Evolutionary conservation across 495 filamentous ascomycete genomes (phyloP), one percentile per base, ranked within the genome.

Genomic region (Hyphodiscus hymeniophilus): DNA sequence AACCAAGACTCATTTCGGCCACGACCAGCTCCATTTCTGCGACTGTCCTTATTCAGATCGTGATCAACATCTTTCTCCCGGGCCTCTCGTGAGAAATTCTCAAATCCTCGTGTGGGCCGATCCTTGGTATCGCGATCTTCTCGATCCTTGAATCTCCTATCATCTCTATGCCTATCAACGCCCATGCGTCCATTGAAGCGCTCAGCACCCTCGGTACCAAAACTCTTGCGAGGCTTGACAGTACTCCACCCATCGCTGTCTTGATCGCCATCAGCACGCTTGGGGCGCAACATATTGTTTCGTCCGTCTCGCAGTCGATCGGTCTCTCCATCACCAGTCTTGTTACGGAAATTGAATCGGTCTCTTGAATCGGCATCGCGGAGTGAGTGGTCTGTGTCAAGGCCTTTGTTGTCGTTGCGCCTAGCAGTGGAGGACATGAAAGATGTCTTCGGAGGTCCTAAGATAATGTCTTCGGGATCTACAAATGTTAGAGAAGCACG

Each of bases 381-480:
- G 33, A 73, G 67, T 16, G 62, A 50, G 8, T 77, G 63, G 48
- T 81, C 69, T 65, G 72, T 59, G 57, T 81, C 63, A 56, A 63
- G 77, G 50, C 46, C 61, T 69, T 71, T 79, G 70, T 35, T 42
- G n/a, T 48, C 66, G 67, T 71, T 75, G 65, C 78, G 63, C 52
- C 65, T 53, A 24, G 74, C 66, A 38, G 85, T 87, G 13, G 87
- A 82, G 8, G 90, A 95, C 48, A 86, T 81, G 63, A 97, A 95
- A 23, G 79, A 79, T 21, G 79, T 87, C 54, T 89, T 89, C 1
- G 90, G 89, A 24, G 90, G 90, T 26, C 88, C 89, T 32, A 95
- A 84, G 52, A 94, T 73, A 47, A 94, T 89, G 48, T 95, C 87
- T 59, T 92, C 89, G 51, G 71, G 64, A 53, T 77, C 77, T 81